Evolutionary conservation across 495 filamentous ascomycete species (phyloP).

Genomic region (Lasiosphaeria hispida): DNA sequence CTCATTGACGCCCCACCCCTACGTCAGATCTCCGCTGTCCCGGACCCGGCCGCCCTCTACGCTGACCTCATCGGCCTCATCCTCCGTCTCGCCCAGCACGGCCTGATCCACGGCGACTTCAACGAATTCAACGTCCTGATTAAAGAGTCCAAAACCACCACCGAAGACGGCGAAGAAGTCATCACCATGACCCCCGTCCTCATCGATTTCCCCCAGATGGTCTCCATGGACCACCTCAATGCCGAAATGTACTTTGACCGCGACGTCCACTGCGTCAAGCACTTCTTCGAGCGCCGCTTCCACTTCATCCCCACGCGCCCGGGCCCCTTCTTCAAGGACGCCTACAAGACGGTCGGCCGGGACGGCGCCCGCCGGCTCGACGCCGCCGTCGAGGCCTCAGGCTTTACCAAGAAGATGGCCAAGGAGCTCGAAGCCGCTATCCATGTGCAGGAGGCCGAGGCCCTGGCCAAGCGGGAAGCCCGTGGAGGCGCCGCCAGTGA

Average conservation of each 20-base stretch:
- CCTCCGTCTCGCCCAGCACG: conserved; percentile 76
- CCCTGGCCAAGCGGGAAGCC: conserved; percentile 8
- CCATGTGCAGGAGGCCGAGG: conserved; percentile 52
- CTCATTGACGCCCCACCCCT: conserved; percentile 87
- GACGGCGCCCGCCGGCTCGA: conserved; percentile 70
- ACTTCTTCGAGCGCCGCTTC: conserved; percentile 86
- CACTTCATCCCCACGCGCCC: conserved; percentile 77
- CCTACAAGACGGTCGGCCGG: conserved; percentile 67
- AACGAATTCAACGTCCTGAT: conserved; percentile 99
- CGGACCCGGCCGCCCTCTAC: conserved; percentile 77
- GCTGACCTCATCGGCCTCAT: conserved; percentile 86
- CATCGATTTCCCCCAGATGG: conserved; percentile 98
- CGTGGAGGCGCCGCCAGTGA: conserved; percentile 28
- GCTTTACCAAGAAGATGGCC: conserved; percentile 93
- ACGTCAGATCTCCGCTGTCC: conserved; percentile 74
- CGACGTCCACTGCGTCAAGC: conserved; percentile 90
- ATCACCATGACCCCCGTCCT: conserved; percentile 63
- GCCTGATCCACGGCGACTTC: conserved; percentile 96
- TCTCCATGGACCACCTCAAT: conserved; percentile 90
- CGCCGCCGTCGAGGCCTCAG: conserved; percentile 85
- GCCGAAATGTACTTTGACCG: conserved; percentile 95
- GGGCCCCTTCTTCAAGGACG: conserved; percentile 82
- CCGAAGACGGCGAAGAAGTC: conserved; percentile 21
- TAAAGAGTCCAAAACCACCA: conserved; percentile 58
- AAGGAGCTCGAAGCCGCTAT: conserved; percentile 91